Evolutionary conservation across 2,329 filamentous ascomycete genomes (phyloP).

Genomic region (Penicillium sp.): DNA sequence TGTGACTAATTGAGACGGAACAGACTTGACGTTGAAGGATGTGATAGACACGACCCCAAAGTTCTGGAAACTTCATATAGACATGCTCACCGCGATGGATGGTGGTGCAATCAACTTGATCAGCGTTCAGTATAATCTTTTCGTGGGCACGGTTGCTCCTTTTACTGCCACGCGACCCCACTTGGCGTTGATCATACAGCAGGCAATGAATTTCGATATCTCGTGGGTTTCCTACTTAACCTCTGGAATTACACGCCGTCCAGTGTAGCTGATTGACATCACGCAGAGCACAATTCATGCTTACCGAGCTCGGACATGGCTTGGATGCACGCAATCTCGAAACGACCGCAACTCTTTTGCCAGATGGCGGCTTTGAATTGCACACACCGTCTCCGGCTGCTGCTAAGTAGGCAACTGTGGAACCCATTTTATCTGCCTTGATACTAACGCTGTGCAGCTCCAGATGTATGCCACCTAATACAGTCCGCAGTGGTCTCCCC

Average conservation of each 20-base stretch:
- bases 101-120: constrained; percentile 3
- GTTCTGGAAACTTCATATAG: constrained; percentile 7
- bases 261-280: neutral
- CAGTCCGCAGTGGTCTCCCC: constrained; percentile 13
- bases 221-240: neutral
- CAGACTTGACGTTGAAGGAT: constrained; percentile 2
- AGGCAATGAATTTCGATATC: neutral
- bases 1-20: neutral
- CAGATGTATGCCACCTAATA: constrained; percentile 26
- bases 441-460: neutral
- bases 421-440: neutral
- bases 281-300: constrained; percentile 34
- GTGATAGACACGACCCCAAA: constrained; percentile 2
- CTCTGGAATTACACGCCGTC: neutral
- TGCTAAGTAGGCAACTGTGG: constrained; percentile 32
- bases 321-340: constrained; percentile 42
- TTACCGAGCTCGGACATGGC: constrained; percentile 44
- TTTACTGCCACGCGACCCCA: neutral
- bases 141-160: constrained; percentile 2
- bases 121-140: constrained; percentile 6
- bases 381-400: constrained; percentile 33
- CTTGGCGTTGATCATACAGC: neutral
- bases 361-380: constrained; percentile 36
- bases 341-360: constrained; percentile 37
- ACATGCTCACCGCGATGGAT: constrained; percentile 3